Conservation (phyloP, 345 rosid genomes). For the Crucihimalaya himalaica region DNA sequence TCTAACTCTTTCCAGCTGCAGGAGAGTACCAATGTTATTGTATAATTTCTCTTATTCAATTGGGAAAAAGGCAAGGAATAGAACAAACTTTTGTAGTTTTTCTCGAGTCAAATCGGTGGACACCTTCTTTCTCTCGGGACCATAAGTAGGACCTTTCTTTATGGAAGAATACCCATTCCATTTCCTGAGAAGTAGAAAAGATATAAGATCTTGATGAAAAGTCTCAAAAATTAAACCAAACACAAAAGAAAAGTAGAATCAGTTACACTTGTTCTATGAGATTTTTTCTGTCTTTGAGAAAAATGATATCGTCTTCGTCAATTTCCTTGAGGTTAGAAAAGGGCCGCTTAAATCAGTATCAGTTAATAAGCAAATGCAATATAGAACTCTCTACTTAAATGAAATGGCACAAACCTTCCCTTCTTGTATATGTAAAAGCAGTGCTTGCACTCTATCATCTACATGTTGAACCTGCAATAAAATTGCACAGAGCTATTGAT, state of each 20-base stretch:
- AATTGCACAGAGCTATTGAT: not conserved
- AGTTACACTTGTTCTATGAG: not conserved
- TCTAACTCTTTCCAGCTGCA: conserved; percentile 77
- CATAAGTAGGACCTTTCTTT: not conserved
- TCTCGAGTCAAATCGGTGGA: not conserved
- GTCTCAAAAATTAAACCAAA: not conserved
- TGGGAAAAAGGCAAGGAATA: no score
- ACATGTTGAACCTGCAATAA: not conserved
- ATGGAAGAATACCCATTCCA: not conserved
- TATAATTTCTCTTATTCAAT: not conserved
- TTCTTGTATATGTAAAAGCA: not conserved
- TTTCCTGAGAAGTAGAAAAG: not conserved
- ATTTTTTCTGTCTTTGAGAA: not conserved
- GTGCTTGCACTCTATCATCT: not conserved
- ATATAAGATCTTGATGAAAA: not conserved
- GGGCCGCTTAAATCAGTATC: not conserved
- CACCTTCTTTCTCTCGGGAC: not conserved
- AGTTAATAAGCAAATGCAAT: not conserved
- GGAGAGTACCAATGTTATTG: no score
- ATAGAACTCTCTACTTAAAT: not conserved
- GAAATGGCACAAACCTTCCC: not conserved
- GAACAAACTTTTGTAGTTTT: not conserved
- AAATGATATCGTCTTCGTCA: not conserved
- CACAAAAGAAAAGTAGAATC: not conserved
- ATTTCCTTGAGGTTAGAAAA: not conserved